A percentile compares a stretch with the other conserved stretches of the same genome.
These are phyloP conservation scores for Monilinia aucupariae DNA, from an alignment of 2,329 filamentous ascomycete genomes.

Conservation along the genomic window DNA sequence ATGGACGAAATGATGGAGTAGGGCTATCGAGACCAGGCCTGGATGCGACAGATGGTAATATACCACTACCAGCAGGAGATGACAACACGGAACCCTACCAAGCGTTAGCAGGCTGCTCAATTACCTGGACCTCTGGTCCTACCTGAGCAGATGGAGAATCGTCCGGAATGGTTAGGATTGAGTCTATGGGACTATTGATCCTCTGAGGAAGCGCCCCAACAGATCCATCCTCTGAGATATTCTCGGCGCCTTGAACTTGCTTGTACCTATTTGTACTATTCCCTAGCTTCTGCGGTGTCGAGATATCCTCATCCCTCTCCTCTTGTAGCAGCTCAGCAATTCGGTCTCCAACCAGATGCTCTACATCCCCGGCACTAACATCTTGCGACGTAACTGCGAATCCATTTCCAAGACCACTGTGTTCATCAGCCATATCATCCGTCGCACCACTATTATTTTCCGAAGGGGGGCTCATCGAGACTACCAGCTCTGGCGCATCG, in stretches of 20 bases:
- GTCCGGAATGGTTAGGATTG: conserved; percentile 68
- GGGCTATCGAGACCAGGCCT: conserved; percentile 62
- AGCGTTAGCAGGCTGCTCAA: conserved; percentile 14
- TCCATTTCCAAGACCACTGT: conserved; percentile 39
- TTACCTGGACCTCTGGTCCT: conserved; percentile 29
- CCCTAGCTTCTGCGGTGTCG: conserved; percentile 30
- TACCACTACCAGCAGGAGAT: conserved; percentile 69
- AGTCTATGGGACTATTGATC: conserved; percentile 63
- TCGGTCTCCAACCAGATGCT: conserved; percentile 35
- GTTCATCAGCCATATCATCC: conserved; percentile 49
- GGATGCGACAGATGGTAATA: conserved; percentile 63
- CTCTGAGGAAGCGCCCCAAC: conserved; percentile 49
- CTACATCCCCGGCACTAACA: conserved; percentile 22
- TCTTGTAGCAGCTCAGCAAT: conserved; percentile 31
- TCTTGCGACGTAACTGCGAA: conserved; percentile 2
- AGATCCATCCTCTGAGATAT: conserved; percentile 49
- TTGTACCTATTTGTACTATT: conserved; percentile 36
- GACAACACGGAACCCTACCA: conserved; percentile 55
- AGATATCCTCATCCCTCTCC: conserved; percentile 26
- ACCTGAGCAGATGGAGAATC: conserved; percentile 82
- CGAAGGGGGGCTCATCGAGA: conserved; percentile 65
- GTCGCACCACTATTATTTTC: conserved; percentile 56
- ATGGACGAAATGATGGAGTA: conserved; percentile 81
- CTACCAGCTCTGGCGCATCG: conserved; percentile 32
- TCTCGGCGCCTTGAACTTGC: conserved; percentile 37